Conservation (phyloP, 306 rosid species). For the Sesbania bispinosa region DNA sequence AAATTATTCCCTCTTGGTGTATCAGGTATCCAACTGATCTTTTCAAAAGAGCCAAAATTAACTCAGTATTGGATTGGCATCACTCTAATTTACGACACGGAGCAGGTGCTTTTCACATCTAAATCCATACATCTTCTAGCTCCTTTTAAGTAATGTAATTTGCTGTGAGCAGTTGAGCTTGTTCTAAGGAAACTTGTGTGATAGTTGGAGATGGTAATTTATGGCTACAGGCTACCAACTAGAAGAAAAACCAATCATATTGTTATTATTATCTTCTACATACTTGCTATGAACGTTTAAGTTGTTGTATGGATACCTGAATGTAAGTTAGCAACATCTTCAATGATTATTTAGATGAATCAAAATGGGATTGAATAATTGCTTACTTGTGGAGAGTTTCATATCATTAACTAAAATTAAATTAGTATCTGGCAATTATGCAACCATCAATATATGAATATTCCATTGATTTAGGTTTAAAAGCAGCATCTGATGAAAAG, state of each 20-base stretch:
- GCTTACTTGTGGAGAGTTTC: background rate
- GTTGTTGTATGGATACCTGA: background rate
- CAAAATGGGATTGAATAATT: background rate
- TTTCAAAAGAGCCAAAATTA: slow-evolving; percentile 62
- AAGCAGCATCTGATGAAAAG: too few relatives aligned
- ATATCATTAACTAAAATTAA: slow-evolving; percentile 1
- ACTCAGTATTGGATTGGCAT: slow-evolving; percentile 90
- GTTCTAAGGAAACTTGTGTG: background rate
- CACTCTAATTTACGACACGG: slow-evolving; percentile 81
- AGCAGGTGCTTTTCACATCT: slow-evolving; percentile 45
- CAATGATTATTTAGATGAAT: background rate
- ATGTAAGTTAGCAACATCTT: background rate
- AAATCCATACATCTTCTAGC: background rate
- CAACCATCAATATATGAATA: background rate
- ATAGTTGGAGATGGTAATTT: background rate
- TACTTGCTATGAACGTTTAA: background rate
- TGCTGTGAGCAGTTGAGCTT: background rate
- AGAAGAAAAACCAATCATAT: background rate
- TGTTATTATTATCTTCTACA: background rate
- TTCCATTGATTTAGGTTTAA: background rate
- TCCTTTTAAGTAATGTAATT: slow-evolving; percentile 2
- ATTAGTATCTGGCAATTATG: background rate
- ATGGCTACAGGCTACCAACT: background rate
- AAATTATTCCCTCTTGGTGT: slow-evolving; percentile 12
- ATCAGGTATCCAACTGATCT: slow-evolving; percentile 79